Percentiles rank a stretch among this genome's conserved stretches.
Evolutionary conservation across 2,329 filamentous ascomycete species (phyloP).

Genomic region (Bipolaris cookei): DNA sequence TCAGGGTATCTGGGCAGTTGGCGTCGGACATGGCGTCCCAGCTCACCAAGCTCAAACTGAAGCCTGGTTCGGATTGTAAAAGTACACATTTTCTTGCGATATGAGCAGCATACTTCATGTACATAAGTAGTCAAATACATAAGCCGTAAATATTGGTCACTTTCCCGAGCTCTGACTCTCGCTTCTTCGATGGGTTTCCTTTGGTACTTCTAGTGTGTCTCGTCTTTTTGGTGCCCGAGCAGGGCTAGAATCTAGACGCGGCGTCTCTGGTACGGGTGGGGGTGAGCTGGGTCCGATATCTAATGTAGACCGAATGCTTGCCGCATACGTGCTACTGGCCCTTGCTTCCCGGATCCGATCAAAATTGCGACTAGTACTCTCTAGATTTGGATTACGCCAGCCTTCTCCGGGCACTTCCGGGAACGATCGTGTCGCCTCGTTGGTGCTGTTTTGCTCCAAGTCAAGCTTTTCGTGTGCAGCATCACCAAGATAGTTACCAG

Average conservation of each 20-base stretch:
- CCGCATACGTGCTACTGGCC: constrained; percentile 47
- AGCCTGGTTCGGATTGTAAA: constrained; percentile 38
- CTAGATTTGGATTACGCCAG: constrained; percentile 53
- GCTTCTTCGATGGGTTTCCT: constrained; percentile 21
- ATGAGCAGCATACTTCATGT: neutral
- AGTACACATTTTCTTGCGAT: neutral
- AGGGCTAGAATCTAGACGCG: constrained; percentile 21
- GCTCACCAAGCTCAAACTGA: constrained; percentile 33
- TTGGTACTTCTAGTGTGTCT: constrained; percentile 33
- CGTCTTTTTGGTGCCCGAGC: constrained; percentile 18
- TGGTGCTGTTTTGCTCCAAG: constrained; percentile 55
- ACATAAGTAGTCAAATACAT: neutral
- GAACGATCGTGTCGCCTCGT: constrained; percentile 57
- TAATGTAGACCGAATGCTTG: constrained; percentile 41
- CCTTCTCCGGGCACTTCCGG: constrained; percentile 64
- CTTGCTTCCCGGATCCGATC: constrained; percentile 51
- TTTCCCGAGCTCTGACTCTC: constrained; percentile 13
- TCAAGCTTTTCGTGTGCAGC: constrained; percentile 55
- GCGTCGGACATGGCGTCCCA: constrained; percentile 38
- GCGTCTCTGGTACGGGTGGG: constrained; percentile 14
- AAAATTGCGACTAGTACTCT: constrained; percentile 51
- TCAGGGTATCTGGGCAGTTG: constrained; percentile 37
- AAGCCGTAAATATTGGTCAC: neutral
- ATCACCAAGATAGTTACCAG: constrained; percentile 57
- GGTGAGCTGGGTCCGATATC: constrained; percentile 29